Base-by-base conservation (phyloP, 2,329 filamentous ascomycete genomes). In the Talaromyces sp. region DNA sequence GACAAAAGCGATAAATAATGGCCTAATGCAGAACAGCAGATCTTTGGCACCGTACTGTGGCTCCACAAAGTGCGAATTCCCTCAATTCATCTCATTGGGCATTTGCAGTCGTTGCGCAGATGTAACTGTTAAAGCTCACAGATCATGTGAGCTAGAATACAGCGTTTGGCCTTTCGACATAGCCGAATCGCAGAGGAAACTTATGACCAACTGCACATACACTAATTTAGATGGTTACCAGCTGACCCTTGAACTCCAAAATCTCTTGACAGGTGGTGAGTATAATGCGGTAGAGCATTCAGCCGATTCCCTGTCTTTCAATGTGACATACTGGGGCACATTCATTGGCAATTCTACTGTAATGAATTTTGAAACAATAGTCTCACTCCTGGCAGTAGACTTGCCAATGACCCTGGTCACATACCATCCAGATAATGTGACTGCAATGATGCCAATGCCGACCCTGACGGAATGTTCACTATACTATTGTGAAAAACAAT, bases 101-200 rank as follows among this genome's bases (percentile, higher is more conserved):
- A 57, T 70, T 5, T 71, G 69, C 33, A 67, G 65, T 49, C 24
- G 47, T 22, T 71, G 69, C 49, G 52, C 67, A 35, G 68, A 71
- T 56, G 33, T 45, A 39, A 39, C 37, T 39, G 37, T 3, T 39
- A 11, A 39, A 39, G 37, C 37, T 16, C 37, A 39, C 3, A 14
- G 13, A 39, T 39, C 37, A 2, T 39, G 11, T 39, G 37, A 16
- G 3, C 37, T 6, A 16, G 13, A 11, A 39, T 14, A 16, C 13
- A 22, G 19, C 19, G 2, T 22, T 22, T 22, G 19, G 19, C 19
- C 19, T 22, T 22, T 22, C 19, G 19, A 22, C 2, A 22, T 22
- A 22, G 19, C 19, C 19, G 19, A 22, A 22, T 22, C 19, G 19
- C 19, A 2, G 19, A 22, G 19, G 19, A 22, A 22, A 2, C 19